phyloP scores from a whole-genome alignment of 2,329 filamentous ascomycete genomes.

The Alternaria triticimaculans region DNA sequence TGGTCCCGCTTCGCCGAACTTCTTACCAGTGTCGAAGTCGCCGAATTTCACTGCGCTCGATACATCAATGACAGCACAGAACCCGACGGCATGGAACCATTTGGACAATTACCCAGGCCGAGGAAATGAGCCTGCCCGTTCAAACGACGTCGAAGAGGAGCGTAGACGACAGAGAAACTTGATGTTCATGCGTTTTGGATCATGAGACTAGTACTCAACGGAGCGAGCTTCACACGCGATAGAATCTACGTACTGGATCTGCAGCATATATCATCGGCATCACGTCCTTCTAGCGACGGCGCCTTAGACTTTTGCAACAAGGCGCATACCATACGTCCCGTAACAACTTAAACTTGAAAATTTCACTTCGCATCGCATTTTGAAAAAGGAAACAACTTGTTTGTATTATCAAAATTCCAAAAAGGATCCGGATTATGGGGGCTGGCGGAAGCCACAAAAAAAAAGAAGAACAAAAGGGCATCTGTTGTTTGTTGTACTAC shows the following conservation, averaged over 20 bases:
- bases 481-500: not conserved
- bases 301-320: not conserved
- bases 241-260: not conserved
- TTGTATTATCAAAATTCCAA: not conserved
- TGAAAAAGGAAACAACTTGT: too few relatives aligned
- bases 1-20: constrained; percentile 9
- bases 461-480: fast-evolving
- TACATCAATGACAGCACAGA: not conserved
- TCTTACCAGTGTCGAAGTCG: not conserved
- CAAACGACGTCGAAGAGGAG: constrained; percentile 8
- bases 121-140: not conserved
- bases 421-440: not conserved
- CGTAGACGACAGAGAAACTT: constrained; percentile 24
- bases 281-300: not conserved
- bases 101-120: not conserved
- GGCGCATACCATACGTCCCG: not conserved
- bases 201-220: not conserved
- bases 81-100: not conserved
- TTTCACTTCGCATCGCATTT: not conserved
- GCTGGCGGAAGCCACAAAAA: not conserved
- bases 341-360: not conserved
- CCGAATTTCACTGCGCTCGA: not conserved
- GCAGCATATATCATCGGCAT: not conserved
- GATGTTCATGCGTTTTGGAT: constrained; percentile 26
- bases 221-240: not conserved